Evolutionary conservation across 1,284 basidiomycete species (phyloP), one percentile per base, ranked within the genome.

Genomic region (Xanthoconium separans): DNA sequence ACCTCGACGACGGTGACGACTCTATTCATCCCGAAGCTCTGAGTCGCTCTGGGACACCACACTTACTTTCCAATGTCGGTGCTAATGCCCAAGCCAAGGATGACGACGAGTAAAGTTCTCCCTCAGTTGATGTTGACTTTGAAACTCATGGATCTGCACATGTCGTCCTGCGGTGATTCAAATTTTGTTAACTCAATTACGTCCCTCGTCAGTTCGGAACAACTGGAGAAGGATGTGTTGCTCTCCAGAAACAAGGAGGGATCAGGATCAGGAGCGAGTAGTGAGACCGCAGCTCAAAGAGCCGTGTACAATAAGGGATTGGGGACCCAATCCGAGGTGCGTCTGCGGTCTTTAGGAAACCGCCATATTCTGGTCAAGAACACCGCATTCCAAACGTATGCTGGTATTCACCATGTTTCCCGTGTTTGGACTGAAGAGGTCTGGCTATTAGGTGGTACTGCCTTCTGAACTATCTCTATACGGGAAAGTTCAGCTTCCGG

Each of bases 381-480:
- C 31, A 61, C 56, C 6, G 66, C 57, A 3, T 61, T 56, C 27
- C 61, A 52, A 24, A 63, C 61, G 52, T 61, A 36, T 18, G 55
- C 7, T 47, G 6, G 1, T 6, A 2, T 4, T 8, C 12, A 30
- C n/a, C 29, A 5, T 18, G 4, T 13, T 48, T 16, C n/a, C n/a
- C n/a, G 36, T 1, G 11, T 51, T 10, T 24, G 24, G 24, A 29
- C 29, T 40, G 34, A 48, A 6, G 13, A 40, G 6, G 22, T 20
- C 6, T 22, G 8, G 6, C 3, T 12, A 4, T 29, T 15, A 67
- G 69, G 15, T 70, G 65, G 65, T 66, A 64, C 24, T 50, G 55
- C 2, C 59, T 67, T 4, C 33, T 67, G 30, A 57, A 61, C 37
- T 69, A 70, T 42, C 45, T 71, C 3, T 68, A 63, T 29, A 70